Evolutionary conservation across 768 basidiomycete species (phyloP).

Genomic region (Leccinellum albellum): DNA sequence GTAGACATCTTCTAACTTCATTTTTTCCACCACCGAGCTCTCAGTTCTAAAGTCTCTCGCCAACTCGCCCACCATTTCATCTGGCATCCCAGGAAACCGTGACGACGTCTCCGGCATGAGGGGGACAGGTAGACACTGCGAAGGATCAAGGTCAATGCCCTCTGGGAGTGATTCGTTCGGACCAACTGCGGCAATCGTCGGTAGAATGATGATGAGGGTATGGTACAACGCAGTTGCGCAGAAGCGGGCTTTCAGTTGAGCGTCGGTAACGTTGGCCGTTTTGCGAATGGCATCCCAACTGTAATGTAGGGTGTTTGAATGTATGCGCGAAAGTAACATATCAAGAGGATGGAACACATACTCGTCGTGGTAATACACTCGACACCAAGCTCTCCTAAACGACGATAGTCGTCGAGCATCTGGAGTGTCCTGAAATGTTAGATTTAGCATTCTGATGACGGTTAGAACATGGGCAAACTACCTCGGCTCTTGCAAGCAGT

Average conservation of each 20-base stretch:
- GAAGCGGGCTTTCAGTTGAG: constrained; percentile 69
- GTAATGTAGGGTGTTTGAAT: not conserved
- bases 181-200: constrained; percentile 24
- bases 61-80: constrained; percentile 59
- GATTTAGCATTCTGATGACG: constrained; percentile 1
- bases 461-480: constrained; percentile 26
- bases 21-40: constrained; percentile 52
- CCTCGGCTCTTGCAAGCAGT: constrained; percentile 54
- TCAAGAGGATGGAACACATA: constrained; percentile 37
- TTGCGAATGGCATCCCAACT: constrained; percentile 79
- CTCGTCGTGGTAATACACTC: constrained; percentile 88
- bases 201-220: constrained; percentile 51
- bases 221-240: constrained; percentile 70
- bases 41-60: constrained; percentile 60
- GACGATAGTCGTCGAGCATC: constrained; percentile 65
- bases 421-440: constrained; percentile 55
- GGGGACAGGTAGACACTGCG: constrained; percentile 57
- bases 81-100: constrained; percentile 71
- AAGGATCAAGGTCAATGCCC: constrained; percentile 53
- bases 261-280: constrained; percentile 73
- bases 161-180: constrained; percentile 37
- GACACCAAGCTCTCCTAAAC: constrained; percentile 77
- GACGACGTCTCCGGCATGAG: constrained; percentile 57
- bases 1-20: constrained; percentile 56
- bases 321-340: not conserved